Evolutionary conservation across 768 basidiomycete species (phyloP).

Genomic region (Dictyophora rubrovolvata): DNA sequence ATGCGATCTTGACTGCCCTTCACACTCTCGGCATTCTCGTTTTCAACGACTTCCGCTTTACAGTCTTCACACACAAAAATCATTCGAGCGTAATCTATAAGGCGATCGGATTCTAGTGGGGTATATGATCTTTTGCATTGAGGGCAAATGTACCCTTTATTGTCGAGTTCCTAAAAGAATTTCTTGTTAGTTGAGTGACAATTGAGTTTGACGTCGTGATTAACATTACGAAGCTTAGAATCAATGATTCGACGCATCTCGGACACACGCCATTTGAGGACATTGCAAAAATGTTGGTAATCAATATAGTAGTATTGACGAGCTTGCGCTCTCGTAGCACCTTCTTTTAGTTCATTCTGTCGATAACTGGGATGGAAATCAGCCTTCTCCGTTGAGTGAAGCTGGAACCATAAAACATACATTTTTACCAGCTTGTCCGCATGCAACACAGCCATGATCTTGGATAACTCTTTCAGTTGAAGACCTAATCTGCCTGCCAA

Average conservation of each 20-base stretch:
- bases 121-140: slow-evolving; percentile 77
- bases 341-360: slow-evolving; percentile 86
- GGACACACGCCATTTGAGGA: slow-evolving; percentile 94
- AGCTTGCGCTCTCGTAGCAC: slow-evolving; percentile 76
- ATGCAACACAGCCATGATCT: slow-evolving; percentile 72
- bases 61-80: slow-evolving; percentile 84
- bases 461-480: slow-evolving; percentile 83
- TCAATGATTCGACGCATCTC: slow-evolving; percentile 89
- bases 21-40: slow-evolving; percentile 82
- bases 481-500: slow-evolving; percentile 84
- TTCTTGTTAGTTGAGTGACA: background rate
- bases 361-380: slow-evolving; percentile 47
- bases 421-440: slow-evolving; percentile 57
- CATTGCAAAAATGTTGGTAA: slow-evolving; percentile 91
- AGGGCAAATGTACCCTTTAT: slow-evolving; percentile 96
- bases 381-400: background rate
- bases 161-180: slow-evolving; percentile 74
- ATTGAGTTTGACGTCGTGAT: slow-evolving; percentile 16
- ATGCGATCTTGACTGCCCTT: slow-evolving; percentile 86
- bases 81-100: slow-evolving; percentile 62
- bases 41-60: slow-evolving; percentile 72
- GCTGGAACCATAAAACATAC: slow-evolving; percentile 39
- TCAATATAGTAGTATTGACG: slow-evolving; percentile 96
- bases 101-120: slow-evolving; percentile 73
- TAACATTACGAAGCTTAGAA: slow-evolving; percentile 76